Evolutionary conservation across 1,284 basidiomycete genomes (phyloP), one percentile per base, ranked within the genome.

Genomic region (Inonotus hispidus): DNA sequence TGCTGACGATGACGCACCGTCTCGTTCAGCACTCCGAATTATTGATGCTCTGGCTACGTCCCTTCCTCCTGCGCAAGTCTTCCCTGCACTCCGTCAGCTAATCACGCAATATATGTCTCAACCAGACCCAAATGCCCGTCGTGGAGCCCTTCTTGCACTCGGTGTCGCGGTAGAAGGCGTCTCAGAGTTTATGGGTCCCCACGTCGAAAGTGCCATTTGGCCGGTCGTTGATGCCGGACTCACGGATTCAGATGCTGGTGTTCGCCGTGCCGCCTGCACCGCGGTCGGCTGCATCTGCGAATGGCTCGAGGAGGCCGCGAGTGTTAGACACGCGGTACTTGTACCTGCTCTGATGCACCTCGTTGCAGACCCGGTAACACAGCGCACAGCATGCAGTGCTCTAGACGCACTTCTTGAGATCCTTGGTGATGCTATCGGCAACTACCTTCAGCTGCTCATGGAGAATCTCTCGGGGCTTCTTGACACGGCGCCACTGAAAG

Each of bases 151-250:
- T 78, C 93, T 98, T 72, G 91, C 96, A 3, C 89, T 99, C 62
- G 97, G 96, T 68, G 93, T 99, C 54, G 86, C 89, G 53, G 95
- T 99, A 62, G 97, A 99, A 74, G 97, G 97, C 25, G 98, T 96
- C 80, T 95, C 92, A 74, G 95, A 99, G 78, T 99, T 82, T 77
- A 98, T 99, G 82, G 93, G 93, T 37, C 95, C 96, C 5, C 84
- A 95, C 69, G 53, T 59, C 37, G 54, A 61, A 25, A 45, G 41
- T 19, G 83, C 93, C 68, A 87, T 99, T 52, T 99, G 97, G 97
- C 95, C 95, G 1, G 82, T 97, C 64, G 88, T 99, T 68, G 93
- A 98, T 73, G 81, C 85, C 55, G 95, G 96, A 67, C 84, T 99
- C 54, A 83, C 82, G 62, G 97, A 99, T 71, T 72, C 75, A 41